Conservation (phyloP, 2,329 filamentous ascomycete genomes). For the Hymenoscyphus infarciens region DNA sequence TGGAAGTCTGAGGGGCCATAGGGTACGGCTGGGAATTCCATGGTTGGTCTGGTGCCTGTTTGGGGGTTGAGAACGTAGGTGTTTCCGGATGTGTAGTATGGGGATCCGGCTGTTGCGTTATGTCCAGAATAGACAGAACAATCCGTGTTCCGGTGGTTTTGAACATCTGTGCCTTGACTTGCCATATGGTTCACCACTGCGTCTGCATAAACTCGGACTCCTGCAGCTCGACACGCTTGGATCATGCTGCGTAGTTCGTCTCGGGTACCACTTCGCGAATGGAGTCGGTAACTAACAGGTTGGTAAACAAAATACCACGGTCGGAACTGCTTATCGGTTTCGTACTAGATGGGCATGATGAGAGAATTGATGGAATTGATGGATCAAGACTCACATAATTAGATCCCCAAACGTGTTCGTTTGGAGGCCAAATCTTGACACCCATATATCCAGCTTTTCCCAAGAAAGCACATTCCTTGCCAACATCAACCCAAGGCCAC, state of each 20-base stretch:
- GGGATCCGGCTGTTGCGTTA: conserved; percentile 32
- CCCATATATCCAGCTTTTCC: conserved; percentile 35
- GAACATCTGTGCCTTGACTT: conserved; percentile 31
- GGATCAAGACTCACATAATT: conserved; percentile 22
- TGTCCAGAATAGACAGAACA: conserved; percentile 31
- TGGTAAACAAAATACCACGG: conserved; percentile 34
- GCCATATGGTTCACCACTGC: conserved; percentile 34
- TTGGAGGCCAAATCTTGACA: conserved; percentile 34
- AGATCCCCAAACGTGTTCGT: conserved; percentile 33
- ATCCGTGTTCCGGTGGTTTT: conserved; percentile 30
- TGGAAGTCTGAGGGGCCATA: conserved; percentile 35
- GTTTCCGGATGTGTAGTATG: conserved; percentile 33
- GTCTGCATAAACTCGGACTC: conserved; percentile 34
- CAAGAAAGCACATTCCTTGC: conserved; percentile 31
- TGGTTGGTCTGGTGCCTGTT: conserved; percentile 30
- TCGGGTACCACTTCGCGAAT: conserved; percentile 31
- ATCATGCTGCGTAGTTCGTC: conserved; percentile 23
- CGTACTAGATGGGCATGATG: conserved; percentile 20
- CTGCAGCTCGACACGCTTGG: conserved; percentile 30
- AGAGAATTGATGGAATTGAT: too few relatives aligned
- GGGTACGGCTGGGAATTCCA: conserved; percentile 34
- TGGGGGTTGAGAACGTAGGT: conserved; percentile 32
- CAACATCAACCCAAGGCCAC: conserved; percentile 35
- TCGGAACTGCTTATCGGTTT: conserved; percentile 32
- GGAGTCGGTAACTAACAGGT: conserved; percentile 33